Conservation (phyloP, 306 rosid species). For the Trifolium pratense region DNA sequence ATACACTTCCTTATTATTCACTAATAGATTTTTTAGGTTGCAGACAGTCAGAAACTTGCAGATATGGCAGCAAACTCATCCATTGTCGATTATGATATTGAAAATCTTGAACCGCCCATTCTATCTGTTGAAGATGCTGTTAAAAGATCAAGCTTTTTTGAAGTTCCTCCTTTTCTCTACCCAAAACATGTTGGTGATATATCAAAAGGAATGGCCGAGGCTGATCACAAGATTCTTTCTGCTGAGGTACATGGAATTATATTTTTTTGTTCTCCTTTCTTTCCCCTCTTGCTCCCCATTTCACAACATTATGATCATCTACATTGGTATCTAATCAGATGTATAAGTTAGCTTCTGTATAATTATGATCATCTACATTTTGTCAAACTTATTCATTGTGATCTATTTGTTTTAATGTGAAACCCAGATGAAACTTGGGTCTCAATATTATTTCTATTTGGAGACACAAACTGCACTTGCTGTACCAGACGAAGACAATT, state of each 20-base stretch:
- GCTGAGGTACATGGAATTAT: conserved; percentile 62
- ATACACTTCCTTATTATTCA: conserved; percentile 34
- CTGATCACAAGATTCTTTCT: conserved; percentile 52
- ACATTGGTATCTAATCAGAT: not conserved
- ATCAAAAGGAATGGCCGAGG: not conserved
- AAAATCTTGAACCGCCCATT: conserved; percentile 69
- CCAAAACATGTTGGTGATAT: not conserved
- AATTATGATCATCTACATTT: conserved; percentile 6
- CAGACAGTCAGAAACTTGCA: conserved; percentile 89
- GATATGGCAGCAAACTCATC: conserved; percentile 72
- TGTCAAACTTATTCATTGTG: conserved; percentile 12
- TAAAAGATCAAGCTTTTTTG: conserved; percentile 36
- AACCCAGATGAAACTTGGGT: conserved; percentile 78
- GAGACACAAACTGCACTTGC: conserved; percentile 98
- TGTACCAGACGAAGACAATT: conserved; percentile 92
- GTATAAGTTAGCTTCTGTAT: conserved; percentile 34
- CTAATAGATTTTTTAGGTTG: conserved; percentile 59
- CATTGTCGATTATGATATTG: conserved; percentile 64
- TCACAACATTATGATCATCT: conserved; percentile 7
- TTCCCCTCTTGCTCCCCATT: conserved; percentile 10
- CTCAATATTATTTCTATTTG: conserved; percentile 95
- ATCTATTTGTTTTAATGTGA: conserved; percentile 12
- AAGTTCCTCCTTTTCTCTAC: not conserved
- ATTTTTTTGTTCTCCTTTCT: conserved; percentile 27
- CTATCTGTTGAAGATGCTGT: conserved; percentile 81